Conservation (phyloP, 345 rosid genomes). For the Citrus australasica region DNA sequence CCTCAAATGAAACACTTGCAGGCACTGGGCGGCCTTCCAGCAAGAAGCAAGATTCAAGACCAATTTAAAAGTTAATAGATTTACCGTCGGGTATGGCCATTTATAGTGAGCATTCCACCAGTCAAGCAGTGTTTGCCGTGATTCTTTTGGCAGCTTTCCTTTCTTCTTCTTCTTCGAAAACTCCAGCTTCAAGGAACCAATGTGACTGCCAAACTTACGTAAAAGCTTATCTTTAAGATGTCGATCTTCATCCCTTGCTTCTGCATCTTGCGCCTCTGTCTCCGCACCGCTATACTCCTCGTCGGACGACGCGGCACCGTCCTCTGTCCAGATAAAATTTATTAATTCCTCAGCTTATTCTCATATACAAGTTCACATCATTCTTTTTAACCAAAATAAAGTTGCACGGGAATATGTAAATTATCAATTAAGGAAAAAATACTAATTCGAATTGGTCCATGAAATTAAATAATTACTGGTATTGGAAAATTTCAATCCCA, state of each 20-base stretch:
- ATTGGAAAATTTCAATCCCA: too few relatives aligned
- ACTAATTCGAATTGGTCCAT: too few relatives aligned
- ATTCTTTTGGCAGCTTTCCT: conserved; percentile 80
- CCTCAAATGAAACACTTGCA: too few relatives aligned
- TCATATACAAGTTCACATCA: background rate
- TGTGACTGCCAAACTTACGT: conserved; percentile 64
- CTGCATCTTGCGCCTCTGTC: conserved; percentile 40
- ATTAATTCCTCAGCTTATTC: background rate
- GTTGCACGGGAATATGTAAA: too few relatives aligned
- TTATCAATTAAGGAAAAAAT: too few relatives aligned
- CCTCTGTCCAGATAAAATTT: conserved; percentile 32
- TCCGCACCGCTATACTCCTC: conserved; percentile 68
- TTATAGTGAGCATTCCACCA: conserved; percentile 82
- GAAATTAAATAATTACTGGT: too few relatives aligned
- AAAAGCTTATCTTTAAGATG: conserved; percentile 65
- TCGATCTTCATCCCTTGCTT: conserved; percentile 46
- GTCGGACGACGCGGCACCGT: conserved; percentile 58
- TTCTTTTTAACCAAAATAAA: background rate
- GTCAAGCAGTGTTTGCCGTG: conserved; percentile 61
- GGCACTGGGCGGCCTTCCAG: too few relatives aligned
- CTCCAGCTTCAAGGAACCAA: conserved; percentile 69
- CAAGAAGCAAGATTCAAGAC: too few relatives aligned
- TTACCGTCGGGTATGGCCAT: conserved; percentile 91
- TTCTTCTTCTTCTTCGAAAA: conserved; percentile 85
- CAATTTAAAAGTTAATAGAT: background rate